phyloP scores from a whole-genome alignment of 1,139 yeast genomes.

The Debaryomyces singareniensis region DNA sequence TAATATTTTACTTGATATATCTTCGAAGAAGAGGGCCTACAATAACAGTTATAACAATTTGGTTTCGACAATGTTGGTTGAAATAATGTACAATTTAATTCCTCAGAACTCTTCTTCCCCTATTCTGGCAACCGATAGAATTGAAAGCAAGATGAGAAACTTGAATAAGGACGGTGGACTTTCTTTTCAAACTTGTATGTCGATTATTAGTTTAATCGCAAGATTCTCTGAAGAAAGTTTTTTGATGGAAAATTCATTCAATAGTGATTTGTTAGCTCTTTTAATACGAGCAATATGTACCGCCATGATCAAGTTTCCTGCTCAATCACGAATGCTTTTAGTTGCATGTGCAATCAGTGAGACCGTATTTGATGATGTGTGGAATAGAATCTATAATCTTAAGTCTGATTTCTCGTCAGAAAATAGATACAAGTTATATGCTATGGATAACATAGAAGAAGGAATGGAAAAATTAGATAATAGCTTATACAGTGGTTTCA shows the following conservation, averaged over 20 bases:
- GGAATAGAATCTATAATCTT: conserved; percentile 26
- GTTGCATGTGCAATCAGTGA: conserved; percentile 49
- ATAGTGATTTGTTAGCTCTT: conserved; percentile 56
- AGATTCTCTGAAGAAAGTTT: conserved; percentile 38
- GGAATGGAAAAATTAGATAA: conserved; percentile 7
- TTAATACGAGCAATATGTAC: conserved; percentile 49
- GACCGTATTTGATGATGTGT: conserved; percentile 25
- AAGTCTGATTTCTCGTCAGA: conserved; percentile 22
- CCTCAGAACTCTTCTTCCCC: conserved; percentile 31
- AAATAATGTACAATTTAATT: conserved; percentile 53
- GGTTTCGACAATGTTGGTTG: conserved; percentile 39
- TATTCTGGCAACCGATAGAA: conserved; percentile 16
- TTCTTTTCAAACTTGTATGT: conserved; percentile 54
- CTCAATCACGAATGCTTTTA: conserved; percentile 48
- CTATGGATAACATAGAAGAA: conserved; percentile 12
- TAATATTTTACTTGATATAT: conserved; percentile 10
- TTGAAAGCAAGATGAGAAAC: conserved; percentile 23
- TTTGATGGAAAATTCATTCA: conserved; percentile 36
- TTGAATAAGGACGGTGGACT: conserved; percentile 39
- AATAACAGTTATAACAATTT: conserved; percentile 3
- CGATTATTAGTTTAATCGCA: conserved; percentile 48
- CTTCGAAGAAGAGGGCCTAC: conserved; percentile 1
- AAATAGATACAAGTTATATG: conserved; percentile 11
- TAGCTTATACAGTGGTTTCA: conserved; percentile 4
- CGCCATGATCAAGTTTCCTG: conserved; percentile 42